Evolutionary conservation across 306 rosid species (phyloP).

Genomic region (Quercus ilex): DNA sequence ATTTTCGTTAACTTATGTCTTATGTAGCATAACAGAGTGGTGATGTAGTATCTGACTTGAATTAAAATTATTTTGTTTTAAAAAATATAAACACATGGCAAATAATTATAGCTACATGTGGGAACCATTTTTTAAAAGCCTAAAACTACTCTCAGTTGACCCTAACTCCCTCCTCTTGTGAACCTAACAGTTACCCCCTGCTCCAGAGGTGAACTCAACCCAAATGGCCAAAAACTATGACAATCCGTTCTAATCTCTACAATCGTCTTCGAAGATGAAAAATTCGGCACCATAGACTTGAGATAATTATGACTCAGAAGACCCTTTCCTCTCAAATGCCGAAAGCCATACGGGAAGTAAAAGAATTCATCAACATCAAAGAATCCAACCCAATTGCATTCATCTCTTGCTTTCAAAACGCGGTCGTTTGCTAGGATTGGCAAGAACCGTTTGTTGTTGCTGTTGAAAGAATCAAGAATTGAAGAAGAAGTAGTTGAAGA

Average conservation of each 20-base stretch:
- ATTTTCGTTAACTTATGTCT: no score
- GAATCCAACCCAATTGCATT: conserved; percentile 93
- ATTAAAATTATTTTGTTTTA: no score
- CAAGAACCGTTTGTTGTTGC: neutral
- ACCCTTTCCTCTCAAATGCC: conserved; percentile 10
- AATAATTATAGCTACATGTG: no score
- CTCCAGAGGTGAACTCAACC: conserved; percentile 51
- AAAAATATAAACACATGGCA: no score
- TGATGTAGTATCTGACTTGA: no score
- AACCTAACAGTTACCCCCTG: conserved; percentile 68
- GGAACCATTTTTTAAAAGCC: no score
- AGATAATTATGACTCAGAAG: conserved; percentile 59
- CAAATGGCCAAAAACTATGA: conserved; percentile 91
- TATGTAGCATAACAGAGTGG: no score
- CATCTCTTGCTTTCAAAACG: conserved; percentile 66
- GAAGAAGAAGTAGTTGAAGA: conserved; percentile 48
- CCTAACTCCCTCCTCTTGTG: no score
- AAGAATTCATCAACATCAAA: conserved; percentile 94
- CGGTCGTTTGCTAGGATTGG: conserved; percentile 47
- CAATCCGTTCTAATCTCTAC: conserved; percentile 84
- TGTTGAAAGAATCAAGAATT: conserved; percentile 44
- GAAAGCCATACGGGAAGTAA: conserved; percentile 55
- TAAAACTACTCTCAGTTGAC: no score
- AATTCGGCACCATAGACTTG: conserved; percentile 44
- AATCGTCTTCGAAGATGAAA: conserved; percentile 41